Evolutionary conservation across 495 filamentous ascomycete species (phyloP), one percentile per base, ranked within the genome.

Genomic region (Xylaria sp.): DNA sequence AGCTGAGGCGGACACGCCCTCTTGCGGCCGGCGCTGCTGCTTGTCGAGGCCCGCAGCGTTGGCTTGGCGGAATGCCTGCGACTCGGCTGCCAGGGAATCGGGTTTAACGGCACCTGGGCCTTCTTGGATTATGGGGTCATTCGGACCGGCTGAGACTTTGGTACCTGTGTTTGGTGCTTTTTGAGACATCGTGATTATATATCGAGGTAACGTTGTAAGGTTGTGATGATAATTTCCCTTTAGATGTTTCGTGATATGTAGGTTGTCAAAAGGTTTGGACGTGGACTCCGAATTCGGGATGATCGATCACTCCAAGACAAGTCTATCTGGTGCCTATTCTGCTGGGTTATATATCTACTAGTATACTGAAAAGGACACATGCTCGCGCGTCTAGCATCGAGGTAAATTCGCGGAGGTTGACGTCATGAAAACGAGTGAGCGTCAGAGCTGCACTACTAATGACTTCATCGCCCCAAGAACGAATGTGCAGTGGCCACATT

Each of bases 1-100:
- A 29, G 48, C 64, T 2, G 48, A 31, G 35, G 48, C 21, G 26
- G 64, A 67, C 21, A 21, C 43, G 31, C 58, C 68, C 58, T 70
- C 68, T 63, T 70, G 68, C 33, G 68, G 44, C 29, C 41, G 73
- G 17, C 44, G 40, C 40, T 66, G 68, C 41, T 37, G 70, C 6
- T 31, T 70, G 67, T 64, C 67, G 69, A 21, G 63, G 67, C 31
- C 64, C 9, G 57, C 52, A 37, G 73, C 35, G 67, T 74, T 67
- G 62, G 72, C 73, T 29, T 74, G 58, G 62, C 48, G 73, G 61
- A 77, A 78, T 29, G 71, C 48, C 35, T 75, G 69, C 0, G 81
- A 83, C 37, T 84, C 79, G 55, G 83, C 78, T 14, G 83, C 83
- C 14, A 84, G 79, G 0, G 83, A 85, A 43, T 71, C 72, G 64